Evolutionary conservation across 2,329 filamentous ascomycete genomes (phyloP), one percentile per base, ranked within the genome.

Genomic region (Diaporthe citri): DNA sequence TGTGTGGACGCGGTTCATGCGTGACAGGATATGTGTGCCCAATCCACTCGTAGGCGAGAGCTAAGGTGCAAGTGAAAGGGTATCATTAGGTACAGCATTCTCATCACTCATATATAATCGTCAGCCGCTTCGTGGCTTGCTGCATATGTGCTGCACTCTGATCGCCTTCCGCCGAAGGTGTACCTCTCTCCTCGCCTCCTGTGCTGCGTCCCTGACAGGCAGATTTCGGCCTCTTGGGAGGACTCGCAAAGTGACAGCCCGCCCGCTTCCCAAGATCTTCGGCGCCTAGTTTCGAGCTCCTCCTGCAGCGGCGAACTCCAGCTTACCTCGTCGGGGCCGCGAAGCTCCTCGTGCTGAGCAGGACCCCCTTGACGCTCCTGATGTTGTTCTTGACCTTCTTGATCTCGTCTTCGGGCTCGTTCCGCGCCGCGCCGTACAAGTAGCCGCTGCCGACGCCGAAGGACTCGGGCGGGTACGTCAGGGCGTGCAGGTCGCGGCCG

Each of bases 341-440:
- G 78, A 96, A 96, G 79, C 91, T 94, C 79, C 93, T 90, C 6
- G 94, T 90, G 80, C 91, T 95, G 73, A 97, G 83, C 78, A 97
- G 85, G 15, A 95, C 90, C 1, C 94, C 94, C 86, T 97, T 97
- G 56, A 97, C 90, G 74, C 93, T 89, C 77, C 94, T 87, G 70
- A 97, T 96, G 76, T 93, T 94, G 77, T 91, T 91, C 84, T 94
- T 94, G 28, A 94, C 87, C 80, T 90, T 91, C 77, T 91, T 91
- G 79, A 95, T 92, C 83, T 94, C 93, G 82, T 96, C 94, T 76
- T 91, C 89, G 41, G 89, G 88, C 79, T 91, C 91, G 67, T 83
- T 83, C 41, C 82, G 83, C n/a, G 82, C 83, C 25, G 84, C 84
- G 20, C 86, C 85, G 76, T 88, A 87, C 71, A 87, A 76, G 73